Base-by-base conservation (phyloP, 257 asterid genomes). In the Nicotiana obtusifolia region DNA sequence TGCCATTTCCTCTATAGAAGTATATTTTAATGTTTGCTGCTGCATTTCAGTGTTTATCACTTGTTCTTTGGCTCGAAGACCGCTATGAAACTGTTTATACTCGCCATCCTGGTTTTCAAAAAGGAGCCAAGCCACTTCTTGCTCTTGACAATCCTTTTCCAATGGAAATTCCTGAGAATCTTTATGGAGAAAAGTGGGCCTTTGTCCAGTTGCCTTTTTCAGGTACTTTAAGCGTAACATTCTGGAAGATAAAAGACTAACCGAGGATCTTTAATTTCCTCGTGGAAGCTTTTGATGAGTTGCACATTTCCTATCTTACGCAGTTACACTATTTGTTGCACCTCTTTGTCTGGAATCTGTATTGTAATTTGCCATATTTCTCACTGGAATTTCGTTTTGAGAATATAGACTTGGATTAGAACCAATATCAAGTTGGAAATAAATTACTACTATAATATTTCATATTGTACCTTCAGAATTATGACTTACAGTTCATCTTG, bases 171-270 rank as follows among this genome's bases (percentile, higher is more conserved):
- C 99, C 99, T 0, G 97, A 95, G 84, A 91, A 90, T 82, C 87
- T 94, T 22, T 92, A 90, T 66, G 98, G 98, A 33, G 98, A 95
- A 84, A 91, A 94, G 86, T 95, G 98, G 97, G 97, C 98, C 44
- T 94, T 94, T 81, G 98, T 95, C 41, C 97, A 95, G 89, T 84
- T 94, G 80, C 99, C 98, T 3, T 92, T 91, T 79, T 88, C 98
- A 85, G 97, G 98, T 93, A 85, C 15, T 30, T 56, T 47, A 6
- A 33, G 52, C 10, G 1, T 17, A 68, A 79, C 80, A 26, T 20
- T 49, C 44, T 66, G 65, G 41, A 80, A 78, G 19, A 49, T 24
- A 52, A 41, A 64, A 10, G 28, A 60, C 59, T 78, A 59, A 78
- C 20, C 19, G 17, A 78, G 20, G 54, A 78, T 78, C 81, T 78